These are phyloP conservation scores for Lizonia empirigonia DNA, from an alignment of 2,329 filamentous ascomycete species.

Conservation along the genomic window DNA sequence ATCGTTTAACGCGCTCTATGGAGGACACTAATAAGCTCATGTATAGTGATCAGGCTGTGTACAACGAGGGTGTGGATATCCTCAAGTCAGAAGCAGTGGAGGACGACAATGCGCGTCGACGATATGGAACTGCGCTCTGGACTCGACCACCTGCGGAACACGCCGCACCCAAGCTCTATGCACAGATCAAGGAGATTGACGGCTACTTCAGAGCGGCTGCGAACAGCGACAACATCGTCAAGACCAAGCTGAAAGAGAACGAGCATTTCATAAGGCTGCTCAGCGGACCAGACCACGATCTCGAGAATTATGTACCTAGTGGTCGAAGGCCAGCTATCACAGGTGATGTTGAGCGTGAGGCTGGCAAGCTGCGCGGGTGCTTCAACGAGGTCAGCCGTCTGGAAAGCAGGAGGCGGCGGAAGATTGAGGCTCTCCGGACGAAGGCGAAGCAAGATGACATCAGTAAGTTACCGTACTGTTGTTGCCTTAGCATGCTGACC, in stretches of 20 bases:
- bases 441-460: constrained; percentile 89
- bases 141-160: constrained; percentile 68
- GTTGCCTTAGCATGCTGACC: constrained; percentile 30
- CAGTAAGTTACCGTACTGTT: constrained; percentile 53
- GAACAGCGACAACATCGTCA: constrained; percentile 71
- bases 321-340: constrained; percentile 80
- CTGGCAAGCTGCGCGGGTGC: constrained; percentile 74
- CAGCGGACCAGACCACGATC: constrained; percentile 75
- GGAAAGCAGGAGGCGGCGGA: constrained; percentile 78
- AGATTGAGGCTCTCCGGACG: constrained; percentile 76
- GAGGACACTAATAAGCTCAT: constrained; percentile 92
- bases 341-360: constrained; percentile 77
- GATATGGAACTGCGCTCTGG: constrained; percentile 90
- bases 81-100: constrained; percentile 82
- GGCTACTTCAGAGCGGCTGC: constrained; percentile 80
- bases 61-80: constrained; percentile 80
- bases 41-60: constrained; percentile 74
- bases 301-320: constrained; percentile 89
- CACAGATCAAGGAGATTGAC: constrained; percentile 77
- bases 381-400: constrained; percentile 86
- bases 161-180: constrained; percentile 75
- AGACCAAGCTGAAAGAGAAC: constrained; percentile 77
- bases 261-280: constrained; percentile 77
- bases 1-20: constrained; percentile 77
- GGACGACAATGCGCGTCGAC: constrained; percentile 74